Percentiles rank a stretch among this genome's conserved stretches.
Evolutionary conservation across 192 early-diverging fungal genomes (phyloP).

Genomic region (Backusella australiensis): DNA sequence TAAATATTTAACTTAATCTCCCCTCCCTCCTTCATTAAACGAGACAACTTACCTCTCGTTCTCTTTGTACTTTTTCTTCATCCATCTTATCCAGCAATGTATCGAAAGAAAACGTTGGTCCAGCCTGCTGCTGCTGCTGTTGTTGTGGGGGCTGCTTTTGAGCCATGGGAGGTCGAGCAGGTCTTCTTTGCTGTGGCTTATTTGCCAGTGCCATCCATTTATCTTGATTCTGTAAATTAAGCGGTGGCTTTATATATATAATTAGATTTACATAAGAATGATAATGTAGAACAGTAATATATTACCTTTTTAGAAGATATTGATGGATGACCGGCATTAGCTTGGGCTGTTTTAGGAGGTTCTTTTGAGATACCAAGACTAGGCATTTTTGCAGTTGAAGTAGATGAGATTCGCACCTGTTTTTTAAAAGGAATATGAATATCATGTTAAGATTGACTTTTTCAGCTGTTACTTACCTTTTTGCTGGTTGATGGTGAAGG

Average conservation of each 20-base stretch:
- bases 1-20: not conserved
- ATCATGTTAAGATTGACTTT: not conserved
- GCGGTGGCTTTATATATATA: not conserved
- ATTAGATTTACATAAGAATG: not conserved
- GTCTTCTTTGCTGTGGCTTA: not conserved
- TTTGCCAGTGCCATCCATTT: conserved; percentile 22
- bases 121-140: not conserved
- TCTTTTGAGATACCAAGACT: not conserved
- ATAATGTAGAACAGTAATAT: not conserved
- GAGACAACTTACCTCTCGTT: not conserved
- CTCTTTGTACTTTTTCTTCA: not conserved
- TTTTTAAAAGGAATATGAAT: not conserved
- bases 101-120: not conserved
- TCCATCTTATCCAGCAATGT: not conserved
- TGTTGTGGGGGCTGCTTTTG: not conserved
- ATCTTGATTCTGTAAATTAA: conserved; percentile 18
- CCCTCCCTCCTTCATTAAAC: not conserved
- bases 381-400: not conserved
- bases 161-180: not conserved
- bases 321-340: not conserved
- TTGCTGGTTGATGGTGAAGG: not conserved
- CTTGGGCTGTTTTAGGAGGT: not conserved
- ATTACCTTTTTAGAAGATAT: not conserved
- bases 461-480: not conserved
- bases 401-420: not conserved